Base-by-base conservation (phyloP, 2,329 filamentous ascomycete species). In the Fusarium torreyae region DNA sequence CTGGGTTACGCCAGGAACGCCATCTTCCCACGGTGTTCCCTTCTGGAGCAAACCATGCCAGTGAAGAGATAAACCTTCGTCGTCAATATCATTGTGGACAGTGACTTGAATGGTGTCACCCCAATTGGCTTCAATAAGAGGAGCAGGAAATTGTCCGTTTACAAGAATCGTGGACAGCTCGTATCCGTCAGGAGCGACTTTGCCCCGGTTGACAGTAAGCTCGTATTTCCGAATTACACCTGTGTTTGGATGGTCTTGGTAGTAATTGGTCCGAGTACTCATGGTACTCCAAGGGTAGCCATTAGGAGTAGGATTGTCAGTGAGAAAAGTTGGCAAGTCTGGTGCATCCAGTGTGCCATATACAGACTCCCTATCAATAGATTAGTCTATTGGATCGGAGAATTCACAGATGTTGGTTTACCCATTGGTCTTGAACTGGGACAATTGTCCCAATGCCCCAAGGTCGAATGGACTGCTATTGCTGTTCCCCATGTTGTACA, bases 141-240 rank as follows among this genome's bases (percentile, higher is more conserved):
- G 92, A 0, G 90, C 92, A 1, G 91, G 91, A 63, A 87, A 90
- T 43, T 88, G 84, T 10, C 86, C 87, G 74, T 92, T 91, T 74
- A 92, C 81, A 31, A 92, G 82, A 62, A 94, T 84, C 6, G 83
- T 84, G 6, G 80, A 60, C 77, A 82, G 60, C 54, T 84, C 75
- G 57, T 88, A 86, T 20, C 89, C 88, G 73, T 90, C 89, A 0
- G 87, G 87, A 0, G 84, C 82, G 54, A 87, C 83, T 39, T 78
- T 74, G 3, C 81, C 84, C 18, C 86, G 82, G 58, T 81, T 85
- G 59, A 89, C 76, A 6, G 81, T 84, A 61, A 88, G 87, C 65
- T 88, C 83, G 66, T 88, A 89, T 39, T 81, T 80, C 13, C 88
- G 80, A 22, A 85, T 87, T 3, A 88, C 83, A 14, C 87, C 85